These are phyloP conservation scores for Brassica rapa DNA, from an alignment of 345 rosid genomes.

Conservation along the genomic window DNA sequence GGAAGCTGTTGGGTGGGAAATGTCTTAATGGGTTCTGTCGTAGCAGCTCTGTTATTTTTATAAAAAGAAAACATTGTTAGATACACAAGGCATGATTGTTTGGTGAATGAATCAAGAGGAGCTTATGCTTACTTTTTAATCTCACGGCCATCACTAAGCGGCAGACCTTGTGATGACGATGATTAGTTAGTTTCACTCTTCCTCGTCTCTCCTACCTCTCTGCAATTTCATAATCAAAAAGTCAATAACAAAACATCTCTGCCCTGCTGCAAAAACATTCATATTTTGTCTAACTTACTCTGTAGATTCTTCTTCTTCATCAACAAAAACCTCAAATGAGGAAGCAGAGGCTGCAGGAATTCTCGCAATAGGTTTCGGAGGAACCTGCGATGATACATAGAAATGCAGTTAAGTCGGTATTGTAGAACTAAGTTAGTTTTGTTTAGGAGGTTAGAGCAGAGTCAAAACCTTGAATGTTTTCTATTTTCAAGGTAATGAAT, in stretches of 20 bases:
- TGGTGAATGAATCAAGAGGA: background rate
- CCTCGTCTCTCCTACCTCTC: conserved; percentile 18
- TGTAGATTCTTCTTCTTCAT: conserved; percentile 63
- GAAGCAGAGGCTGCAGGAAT: conserved; percentile 47
- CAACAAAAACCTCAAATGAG: conserved; percentile 64
- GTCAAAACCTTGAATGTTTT: conserved; percentile 35
- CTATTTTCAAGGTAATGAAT: conserved; percentile 67
- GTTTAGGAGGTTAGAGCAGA: conserved; percentile 1
- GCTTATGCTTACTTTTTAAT: conserved; percentile 36
- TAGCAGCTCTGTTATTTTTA: conserved; percentile 52
- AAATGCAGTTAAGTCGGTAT: conserved; percentile 18
- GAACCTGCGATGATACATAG: conserved; percentile 52
- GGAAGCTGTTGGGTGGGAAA: conserved; percentile 61
- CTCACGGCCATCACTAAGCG: conserved; percentile 38
- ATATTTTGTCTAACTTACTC: conserved; percentile 51
- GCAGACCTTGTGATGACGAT: conserved; percentile 22
- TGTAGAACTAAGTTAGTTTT: background rate
- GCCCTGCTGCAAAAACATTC: background rate
- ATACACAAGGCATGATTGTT: conserved; percentile 1
- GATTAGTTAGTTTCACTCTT: conserved; percentile 34
- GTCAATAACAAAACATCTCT: background rate
- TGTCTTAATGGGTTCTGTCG: conserved; percentile 78
- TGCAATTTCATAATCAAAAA: conserved; percentile 19
- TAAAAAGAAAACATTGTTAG: background rate
- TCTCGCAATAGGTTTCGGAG: conserved; percentile 54